phyloP scores from a whole-genome alignment of 768 basidiomycete genomes.

The Russula sp. region DNA sequence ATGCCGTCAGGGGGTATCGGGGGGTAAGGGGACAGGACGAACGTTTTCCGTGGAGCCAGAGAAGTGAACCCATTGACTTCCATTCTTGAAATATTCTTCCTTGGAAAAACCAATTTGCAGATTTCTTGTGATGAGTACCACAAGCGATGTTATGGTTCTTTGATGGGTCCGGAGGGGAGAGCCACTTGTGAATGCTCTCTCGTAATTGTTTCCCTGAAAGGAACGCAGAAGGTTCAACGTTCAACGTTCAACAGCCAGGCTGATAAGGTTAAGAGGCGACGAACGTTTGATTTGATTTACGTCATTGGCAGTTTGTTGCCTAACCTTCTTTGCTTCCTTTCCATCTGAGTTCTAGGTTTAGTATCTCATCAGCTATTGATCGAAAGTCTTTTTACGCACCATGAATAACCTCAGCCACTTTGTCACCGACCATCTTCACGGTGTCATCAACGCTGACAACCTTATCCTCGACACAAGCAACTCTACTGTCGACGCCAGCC shows the following conservation, averaged over 20 bases:
- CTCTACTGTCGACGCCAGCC: background rate
- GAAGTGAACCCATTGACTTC: background rate
- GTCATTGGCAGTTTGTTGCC: background rate
- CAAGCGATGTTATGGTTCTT: background rate
- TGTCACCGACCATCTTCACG: too few relatives aligned
- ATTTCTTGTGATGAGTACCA: background rate
- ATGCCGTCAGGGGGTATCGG: background rate
- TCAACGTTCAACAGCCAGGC: background rate
- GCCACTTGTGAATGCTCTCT: background rate
- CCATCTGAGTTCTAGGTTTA: too few relatives aligned
- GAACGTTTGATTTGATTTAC: background rate
- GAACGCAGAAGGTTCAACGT: background rate
- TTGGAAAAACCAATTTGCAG: background rate
- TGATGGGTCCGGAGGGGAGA: background rate
- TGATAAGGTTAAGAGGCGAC: background rate
- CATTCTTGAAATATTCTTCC: background rate
- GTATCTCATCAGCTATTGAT: too few relatives aligned
- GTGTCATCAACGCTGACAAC: too few relatives aligned
- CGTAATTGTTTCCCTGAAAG: background rate
- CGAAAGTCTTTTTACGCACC: too few relatives aligned
- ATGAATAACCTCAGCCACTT: too few relatives aligned
- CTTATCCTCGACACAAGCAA: fast-evolving
- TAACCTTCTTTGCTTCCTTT: too few relatives aligned
- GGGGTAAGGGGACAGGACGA: background rate
- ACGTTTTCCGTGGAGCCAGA: background rate